Base-by-base conservation (phyloP, 2,329 filamentous ascomycete species). In the Zarea fungicola region DNA sequence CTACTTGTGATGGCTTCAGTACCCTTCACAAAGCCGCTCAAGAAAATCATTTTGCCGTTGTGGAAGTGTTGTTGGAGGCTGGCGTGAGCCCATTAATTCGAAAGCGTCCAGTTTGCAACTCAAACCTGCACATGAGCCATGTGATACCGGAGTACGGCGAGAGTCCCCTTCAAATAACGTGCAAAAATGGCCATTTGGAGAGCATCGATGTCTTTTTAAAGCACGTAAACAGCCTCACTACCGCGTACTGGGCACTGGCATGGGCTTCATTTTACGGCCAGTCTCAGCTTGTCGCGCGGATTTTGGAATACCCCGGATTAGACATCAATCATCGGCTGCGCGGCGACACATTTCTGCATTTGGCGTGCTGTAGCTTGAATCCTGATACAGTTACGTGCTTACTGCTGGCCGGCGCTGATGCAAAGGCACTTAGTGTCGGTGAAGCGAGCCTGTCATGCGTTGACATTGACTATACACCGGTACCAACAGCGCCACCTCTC, bases 381-480 rank as follows among this genome's bases (percentile, higher is more conserved):
- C 25, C 40, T 4, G 35, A 47, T 4, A 39, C 44, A 10, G 32
- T 47, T 10, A 28, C 31, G 14, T 9, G 31, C 6, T 10, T 47
- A 2, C 6, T 47, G 19, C 44, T 18, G 11, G 44, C 44, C 14
- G 61, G 60, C 2, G 65, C 60, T 5, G 51, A 62, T 14, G 58
- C 57, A 9, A 53, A 63, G 7, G 35, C 26, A 6, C 44, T 47
- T 10, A 47, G 44, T n/a, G 5, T 40, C 26, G 44, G 25, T 14
- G 35, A 23, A 2, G 11, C 8, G 5, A 19, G 28, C 4, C 44
- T 26, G 7, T n/a, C 31, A 10, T 21, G 14, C 10, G 26, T 40
- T 14, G 44, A 47, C 13, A 23, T 40, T n/a, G 44, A 47, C 3
- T 47, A 47, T 21, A 32, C 35, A 6, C 35, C 35, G 7, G 11